These are phyloP conservation scores for Bipolaris sorokiniana DNA, from an alignment of 2,329 filamentous ascomycete genomes.

Conservation along the genomic window DNA sequence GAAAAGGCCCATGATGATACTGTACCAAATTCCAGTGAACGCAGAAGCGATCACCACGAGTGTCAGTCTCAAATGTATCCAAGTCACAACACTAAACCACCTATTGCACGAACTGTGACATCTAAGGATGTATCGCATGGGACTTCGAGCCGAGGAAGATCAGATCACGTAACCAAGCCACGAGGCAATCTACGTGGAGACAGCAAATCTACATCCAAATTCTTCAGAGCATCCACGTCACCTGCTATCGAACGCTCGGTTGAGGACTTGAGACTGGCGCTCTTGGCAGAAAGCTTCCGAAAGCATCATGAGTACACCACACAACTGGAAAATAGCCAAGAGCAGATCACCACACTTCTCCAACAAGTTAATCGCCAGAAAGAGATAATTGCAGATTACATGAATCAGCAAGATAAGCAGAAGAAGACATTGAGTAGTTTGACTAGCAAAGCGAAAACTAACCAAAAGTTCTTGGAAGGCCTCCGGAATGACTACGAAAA, in stretches of 20 bases:
- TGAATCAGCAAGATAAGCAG: constrained; percentile 10
- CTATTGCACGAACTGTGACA: background rate
- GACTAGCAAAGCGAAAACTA: constrained; percentile 21
- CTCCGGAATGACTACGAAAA: constrained; percentile 38
- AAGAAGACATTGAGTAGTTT: constrained; percentile 13
- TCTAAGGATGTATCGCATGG: constrained; percentile 1
- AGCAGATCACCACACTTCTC: constrained; percentile 17
- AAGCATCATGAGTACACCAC: constrained; percentile 13
- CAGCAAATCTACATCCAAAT: background rate
- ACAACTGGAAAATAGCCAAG: constrained; percentile 7
- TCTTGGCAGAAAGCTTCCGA: constrained; percentile 19
- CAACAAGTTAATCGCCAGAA: constrained; percentile 13
- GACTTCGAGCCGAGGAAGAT: background rate
- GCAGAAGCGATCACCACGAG: background rate
- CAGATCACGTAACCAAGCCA: constrained; percentile 17
- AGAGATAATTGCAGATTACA: constrained; percentile 16
- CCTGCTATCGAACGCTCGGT: constrained; percentile 12
- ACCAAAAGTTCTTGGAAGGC: constrained; percentile 36
- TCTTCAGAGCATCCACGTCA: background rate
- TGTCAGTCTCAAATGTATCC: background rate
- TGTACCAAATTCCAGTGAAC: background rate
- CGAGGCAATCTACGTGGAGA: constrained; percentile 10
- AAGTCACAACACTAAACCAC: background rate
- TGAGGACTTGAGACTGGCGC: constrained; percentile 14
- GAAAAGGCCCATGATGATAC: background rate